phyloP scores from a whole-genome alignment of 169 alveolate species.

The Toxoplasma gondii region DNA sequence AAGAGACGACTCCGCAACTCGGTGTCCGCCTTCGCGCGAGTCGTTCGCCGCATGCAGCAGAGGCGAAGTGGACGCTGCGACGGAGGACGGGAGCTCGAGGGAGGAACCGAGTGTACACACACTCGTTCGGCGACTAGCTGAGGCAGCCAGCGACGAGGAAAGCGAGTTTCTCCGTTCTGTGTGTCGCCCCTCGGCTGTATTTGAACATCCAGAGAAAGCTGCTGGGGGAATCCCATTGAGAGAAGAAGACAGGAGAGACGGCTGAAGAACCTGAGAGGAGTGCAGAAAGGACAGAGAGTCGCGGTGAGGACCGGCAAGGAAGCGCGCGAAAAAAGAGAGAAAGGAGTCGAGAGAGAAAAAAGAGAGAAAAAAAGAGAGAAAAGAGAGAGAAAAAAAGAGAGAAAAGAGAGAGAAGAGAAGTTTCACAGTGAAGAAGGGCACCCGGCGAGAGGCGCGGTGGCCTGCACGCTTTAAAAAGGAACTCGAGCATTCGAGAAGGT shows the following conservation, averaged over 20 bases:
- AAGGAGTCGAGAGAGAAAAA: background rate
- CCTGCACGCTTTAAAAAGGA: no score
- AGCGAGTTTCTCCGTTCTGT: background rate
- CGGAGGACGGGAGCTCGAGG: background rate
- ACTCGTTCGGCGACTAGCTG: constrained; percentile 25
- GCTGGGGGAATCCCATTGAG: background rate
- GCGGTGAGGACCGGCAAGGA: background rate
- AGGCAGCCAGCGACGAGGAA: constrained; percentile 13
- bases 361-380: background rate
- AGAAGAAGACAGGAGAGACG: background rate
- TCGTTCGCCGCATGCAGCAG: background rate
- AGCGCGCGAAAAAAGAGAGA: background rate
- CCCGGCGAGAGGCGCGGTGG: no score
- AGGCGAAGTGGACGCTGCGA: background rate
- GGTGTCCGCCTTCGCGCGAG: background rate
- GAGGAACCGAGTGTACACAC: constrained; percentile 32
- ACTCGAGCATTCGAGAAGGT: no score
- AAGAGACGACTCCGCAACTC: background rate
- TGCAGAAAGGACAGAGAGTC: background rate
- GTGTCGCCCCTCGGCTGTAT: background rate
- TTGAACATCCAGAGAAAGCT: background rate
- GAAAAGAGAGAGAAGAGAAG: background rate
- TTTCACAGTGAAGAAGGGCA: background rate
- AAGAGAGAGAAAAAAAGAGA: background rate
- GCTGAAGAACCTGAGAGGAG: background rate